Evolutionary conservation across 495 filamentous ascomycete genomes (phyloP).

Genomic region (Lasiosphaeria ovina): DNA sequence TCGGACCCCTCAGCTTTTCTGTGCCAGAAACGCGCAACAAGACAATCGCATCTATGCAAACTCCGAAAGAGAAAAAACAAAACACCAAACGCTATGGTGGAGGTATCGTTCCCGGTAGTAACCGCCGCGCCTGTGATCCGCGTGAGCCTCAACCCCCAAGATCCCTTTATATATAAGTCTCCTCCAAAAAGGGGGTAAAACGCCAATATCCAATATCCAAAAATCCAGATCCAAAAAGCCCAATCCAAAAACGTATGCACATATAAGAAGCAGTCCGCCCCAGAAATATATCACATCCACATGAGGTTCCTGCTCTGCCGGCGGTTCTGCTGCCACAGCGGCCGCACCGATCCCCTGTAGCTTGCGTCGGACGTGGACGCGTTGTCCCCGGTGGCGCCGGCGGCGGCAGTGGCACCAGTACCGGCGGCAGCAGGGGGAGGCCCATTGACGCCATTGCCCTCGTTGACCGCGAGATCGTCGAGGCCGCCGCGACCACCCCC

Average conservation of each 20-base stretch:
- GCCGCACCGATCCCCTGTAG: conserved; percentile 15
- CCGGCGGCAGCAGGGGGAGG: conserved; percentile 8
- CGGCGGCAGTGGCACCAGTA: neutral
- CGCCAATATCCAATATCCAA: neutral
- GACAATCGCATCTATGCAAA: too few relatives aligned
- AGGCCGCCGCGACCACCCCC: conserved; percentile 5
- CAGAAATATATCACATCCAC: conserved; percentile 38
- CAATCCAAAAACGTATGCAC: neutral
- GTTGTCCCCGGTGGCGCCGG: too few relatives aligned
- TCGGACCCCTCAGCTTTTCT: too few relatives aligned
- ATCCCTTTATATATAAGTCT: too few relatives aligned
- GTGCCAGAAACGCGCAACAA: too few relatives aligned
- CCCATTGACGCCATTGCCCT: conserved; percentile 21
- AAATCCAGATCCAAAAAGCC: neutral
- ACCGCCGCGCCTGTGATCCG: too few relatives aligned
- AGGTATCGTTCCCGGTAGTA: too few relatives aligned
- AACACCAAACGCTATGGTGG: too few relatives aligned
- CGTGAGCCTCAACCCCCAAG: too few relatives aligned
- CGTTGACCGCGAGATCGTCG: conserved; percentile 16
- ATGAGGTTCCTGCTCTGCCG: conserved; percentile 46
- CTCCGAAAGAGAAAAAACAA: too few relatives aligned
- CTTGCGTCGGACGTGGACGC: neutral
- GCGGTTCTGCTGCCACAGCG: conserved; percentile 51
- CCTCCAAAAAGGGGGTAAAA: too few relatives aligned
- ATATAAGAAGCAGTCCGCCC: neutral